Conservation (phyloP, 2,329 filamentous ascomycete genomes). For the Aulographum hederae region DNA sequence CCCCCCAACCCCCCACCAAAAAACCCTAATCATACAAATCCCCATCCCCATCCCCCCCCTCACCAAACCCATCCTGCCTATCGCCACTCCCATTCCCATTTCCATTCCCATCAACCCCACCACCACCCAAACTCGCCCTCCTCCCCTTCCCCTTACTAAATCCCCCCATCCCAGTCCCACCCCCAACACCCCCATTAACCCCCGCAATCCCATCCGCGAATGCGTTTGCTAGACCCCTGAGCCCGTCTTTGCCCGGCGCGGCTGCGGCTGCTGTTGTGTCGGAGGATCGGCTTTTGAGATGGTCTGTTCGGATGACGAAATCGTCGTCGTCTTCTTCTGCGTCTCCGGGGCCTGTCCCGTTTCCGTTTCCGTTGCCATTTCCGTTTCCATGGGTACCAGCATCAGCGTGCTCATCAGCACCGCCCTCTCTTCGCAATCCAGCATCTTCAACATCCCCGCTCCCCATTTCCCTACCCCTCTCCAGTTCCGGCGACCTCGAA, state of each 20-base stretch:
- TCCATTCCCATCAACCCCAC: slow-evolving; percentile 13
- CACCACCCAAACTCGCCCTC: too few relatives aligned
- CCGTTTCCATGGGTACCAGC: background rate
- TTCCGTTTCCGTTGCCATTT: slow-evolving; percentile 1
- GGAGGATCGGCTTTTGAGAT: slow-evolving; percentile 15
- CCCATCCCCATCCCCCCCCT: slow-evolving; percentile 19
- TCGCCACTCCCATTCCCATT: slow-evolving; percentile 17
- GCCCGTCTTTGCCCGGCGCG: too few relatives aligned
- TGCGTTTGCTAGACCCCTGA: too few relatives aligned
- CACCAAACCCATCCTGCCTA: slow-evolving; percentile 19
- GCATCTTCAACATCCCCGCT: background rate
- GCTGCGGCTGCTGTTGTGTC: too few relatives aligned
- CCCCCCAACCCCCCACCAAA: too few relatives aligned
- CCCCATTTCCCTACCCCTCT: background rate
- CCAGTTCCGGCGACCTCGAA: background rate
- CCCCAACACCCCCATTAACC: slow-evolving; percentile 7
- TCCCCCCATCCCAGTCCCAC: too few relatives aligned
- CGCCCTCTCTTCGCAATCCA: background rate
- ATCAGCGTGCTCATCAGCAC: background rate
- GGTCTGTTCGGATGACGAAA: slow-evolving; percentile 22
- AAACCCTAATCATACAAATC: slow-evolving; percentile 24
- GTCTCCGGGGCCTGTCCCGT: background rate
- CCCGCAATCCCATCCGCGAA: too few relatives aligned
- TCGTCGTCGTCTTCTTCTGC: slow-evolving; percentile 13
- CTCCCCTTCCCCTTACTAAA: too few relatives aligned